Evolutionary conservation across 2,329 filamentous ascomycete species (phyloP), one percentile per base, ranked within the genome.

Genomic region (Rugonectria rugulosa): DNA sequence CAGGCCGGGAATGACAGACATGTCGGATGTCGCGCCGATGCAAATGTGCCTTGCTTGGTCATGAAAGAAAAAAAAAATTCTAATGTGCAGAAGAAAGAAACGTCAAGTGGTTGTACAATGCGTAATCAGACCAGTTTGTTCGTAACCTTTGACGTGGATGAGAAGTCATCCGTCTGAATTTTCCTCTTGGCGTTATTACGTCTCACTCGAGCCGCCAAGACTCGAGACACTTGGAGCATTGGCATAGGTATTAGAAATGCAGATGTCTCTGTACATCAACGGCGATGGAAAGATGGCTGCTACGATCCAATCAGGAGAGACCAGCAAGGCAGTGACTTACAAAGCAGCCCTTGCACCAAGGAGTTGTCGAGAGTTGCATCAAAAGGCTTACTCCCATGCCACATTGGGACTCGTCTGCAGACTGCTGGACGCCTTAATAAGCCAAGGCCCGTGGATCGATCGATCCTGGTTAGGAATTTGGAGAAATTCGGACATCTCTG

Each of bases 261-360:
- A 44, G 19, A 34, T 50, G 46, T 36, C 31, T 45, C 31, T 45
- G 26, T 29, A 14, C 12, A 14, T 36, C 21, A 26, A 36, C 15
- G 26, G 7, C 46, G 29, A 21, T 34, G 42, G 41, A n/a, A 50
- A 31, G 32, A 24, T 40, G 52, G 52, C 45, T 40, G 27, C 34
- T 46, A 56, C 26, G 34, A 50, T 44, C 53, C 53, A 56, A 56
- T 56, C 40, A 50, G 26, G n/a, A 23, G 21, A 12, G 15, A 24
- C 6, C 11, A 12, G 15, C 26, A 50, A 27, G 45, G 29, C 27
- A 31, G 43, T n/a, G 8, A 9, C n/a, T 23, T 17, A 29, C 31
- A 51, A 19, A 29, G 5, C 19, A 24, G 17, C 19, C 20, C 11
- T 31, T 32, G 7, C n/a, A 9, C 20, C n/a, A n/a, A n/a, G n/a